Evolutionary conservation across 2,329 filamentous ascomycete species (phyloP).

Genomic region (Paraconiothyrium brasiliense): DNA sequence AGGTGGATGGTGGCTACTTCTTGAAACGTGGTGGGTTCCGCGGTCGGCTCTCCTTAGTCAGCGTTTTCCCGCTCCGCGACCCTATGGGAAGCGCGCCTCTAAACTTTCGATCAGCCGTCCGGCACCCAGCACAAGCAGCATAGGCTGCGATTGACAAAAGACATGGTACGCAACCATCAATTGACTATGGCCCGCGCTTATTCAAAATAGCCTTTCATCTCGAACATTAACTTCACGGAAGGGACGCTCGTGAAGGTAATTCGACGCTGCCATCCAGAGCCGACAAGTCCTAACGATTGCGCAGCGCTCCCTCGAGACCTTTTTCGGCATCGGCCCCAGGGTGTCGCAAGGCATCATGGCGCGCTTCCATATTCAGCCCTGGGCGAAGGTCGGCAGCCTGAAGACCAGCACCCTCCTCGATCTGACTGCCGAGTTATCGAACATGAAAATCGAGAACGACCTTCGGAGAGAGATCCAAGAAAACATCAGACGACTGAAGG

Average conservation of each 20-base stretch:
- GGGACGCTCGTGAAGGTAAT: constrained; percentile 80
- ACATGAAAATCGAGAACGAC: constrained; percentile 95
- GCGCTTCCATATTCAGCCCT: constrained; percentile 86
- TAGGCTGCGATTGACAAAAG: constrained; percentile 26
- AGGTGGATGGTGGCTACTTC: constrained; percentile 27
- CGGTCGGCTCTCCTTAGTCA: constrained; percentile 34
- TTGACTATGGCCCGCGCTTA: constrained; percentile 22
- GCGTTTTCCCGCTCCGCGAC: constrained; percentile 23
- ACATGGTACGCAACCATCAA: constrained; percentile 36
- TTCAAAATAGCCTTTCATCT: constrained; percentile 75
- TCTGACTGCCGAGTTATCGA: constrained; percentile 83
- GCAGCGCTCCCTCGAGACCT: constrained; percentile 71
- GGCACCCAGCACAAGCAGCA: constrained; percentile 26
- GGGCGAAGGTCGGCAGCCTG: constrained; percentile 78
- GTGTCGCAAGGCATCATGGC: constrained; percentile 78
- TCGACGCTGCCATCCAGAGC: constrained; percentile 28
- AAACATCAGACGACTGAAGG: constrained; percentile 85
- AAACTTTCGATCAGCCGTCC: constrained; percentile 23
- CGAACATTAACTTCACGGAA: constrained; percentile 87
- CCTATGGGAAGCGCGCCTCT: constrained; percentile 19
- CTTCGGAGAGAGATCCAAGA: constrained; percentile 79
- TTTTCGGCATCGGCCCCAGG: constrained; percentile 48
- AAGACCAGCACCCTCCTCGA: constrained; percentile 79
- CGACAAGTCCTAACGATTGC: constrained; percentile 42
- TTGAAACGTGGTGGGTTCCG: constrained; percentile 44